Conservation (phyloP, 495 filamentous ascomycete species). For the Letharia columbiana region DNA sequence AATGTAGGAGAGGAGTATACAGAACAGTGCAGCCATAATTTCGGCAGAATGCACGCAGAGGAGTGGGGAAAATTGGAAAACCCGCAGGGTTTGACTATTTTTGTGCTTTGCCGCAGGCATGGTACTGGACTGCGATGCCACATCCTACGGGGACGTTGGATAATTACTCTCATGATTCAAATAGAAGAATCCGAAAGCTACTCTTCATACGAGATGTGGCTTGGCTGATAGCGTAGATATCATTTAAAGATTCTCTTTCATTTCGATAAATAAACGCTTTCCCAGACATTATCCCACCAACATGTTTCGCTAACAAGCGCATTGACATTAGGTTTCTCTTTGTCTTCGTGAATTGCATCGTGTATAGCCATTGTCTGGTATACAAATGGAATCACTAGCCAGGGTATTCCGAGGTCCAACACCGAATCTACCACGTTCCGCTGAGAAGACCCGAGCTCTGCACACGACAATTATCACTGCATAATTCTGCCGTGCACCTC, state of each 20-base stretch:
- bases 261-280: not conserved
- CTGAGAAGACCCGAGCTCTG: too few species aligned
- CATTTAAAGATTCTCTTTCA: not conserved
- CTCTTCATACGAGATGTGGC: not conserved
- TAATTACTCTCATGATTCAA: not conserved
- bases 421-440: too few species aligned
- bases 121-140: not conserved
- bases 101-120: not conserved
- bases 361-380: too few species aligned
- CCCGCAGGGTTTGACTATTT: not conserved
- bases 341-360: too few species aligned
- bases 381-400: too few species aligned
- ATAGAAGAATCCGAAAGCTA: not conserved
- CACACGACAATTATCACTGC: too few species aligned
- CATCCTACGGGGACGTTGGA: not conserved
- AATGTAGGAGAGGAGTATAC: not conserved
- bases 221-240: not conserved
- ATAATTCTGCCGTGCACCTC: too few species aligned
- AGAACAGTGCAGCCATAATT: not conserved
- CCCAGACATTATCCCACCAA: not conserved
- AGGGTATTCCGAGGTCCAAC: too few species aligned
- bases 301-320: not conserved
- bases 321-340: too few species aligned
- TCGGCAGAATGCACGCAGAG: not conserved
- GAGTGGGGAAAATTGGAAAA: not conserved